Base-by-base conservation (phyloP, 257 asterid species). In the Vinca minor region DNA sequence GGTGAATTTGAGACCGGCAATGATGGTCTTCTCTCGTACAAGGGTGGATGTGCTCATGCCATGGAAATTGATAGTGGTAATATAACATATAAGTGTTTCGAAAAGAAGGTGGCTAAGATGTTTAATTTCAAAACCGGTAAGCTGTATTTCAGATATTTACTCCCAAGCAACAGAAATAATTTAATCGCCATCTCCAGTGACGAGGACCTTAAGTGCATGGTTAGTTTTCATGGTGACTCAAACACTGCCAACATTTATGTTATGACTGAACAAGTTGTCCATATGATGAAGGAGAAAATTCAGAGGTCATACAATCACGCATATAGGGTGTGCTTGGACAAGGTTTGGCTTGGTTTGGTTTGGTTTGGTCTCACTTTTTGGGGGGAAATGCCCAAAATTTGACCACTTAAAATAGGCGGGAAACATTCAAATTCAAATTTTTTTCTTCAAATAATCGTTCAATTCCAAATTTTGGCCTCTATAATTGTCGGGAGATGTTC, bases 41-140 rank as follows among this genome's bases (percentile, higher is more conserved):
- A 78, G 79, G 98, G 98, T 14, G 96, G n/a, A n/a, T n/a, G 88
- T 76, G 98, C 98, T 44, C 98, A 88, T 82, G 98, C 98, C 29
- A 91, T 91, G 95, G 98, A 91, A 77, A 79, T 91, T 29, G 95
- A 88, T 63, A 87, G 77, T 58, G n/a, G n/a, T n/a, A 72, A 78
- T 61, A 71, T 91, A 96, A 82, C 81, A 73, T 88, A 80, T 65
- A 85, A 77, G 70, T 90, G 86, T 73, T 85, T 91, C 68, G 85
- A 76, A 75, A 26, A 65, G 49, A 96, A 91, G 88, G 86, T 86
- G 48, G 84, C 95, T 2, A 96, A 91, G 76, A 91, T 91, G 98
- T 91, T 84, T 69, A 87, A 67, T 74, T 77, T 82, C 81, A 79
- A 75, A 71, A 72, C 77, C 63, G 73, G 71, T 45, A 73, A 84